Conservation (phyloP, 768 basidiomycete species). For the Psilocybe azurescens region DNA sequence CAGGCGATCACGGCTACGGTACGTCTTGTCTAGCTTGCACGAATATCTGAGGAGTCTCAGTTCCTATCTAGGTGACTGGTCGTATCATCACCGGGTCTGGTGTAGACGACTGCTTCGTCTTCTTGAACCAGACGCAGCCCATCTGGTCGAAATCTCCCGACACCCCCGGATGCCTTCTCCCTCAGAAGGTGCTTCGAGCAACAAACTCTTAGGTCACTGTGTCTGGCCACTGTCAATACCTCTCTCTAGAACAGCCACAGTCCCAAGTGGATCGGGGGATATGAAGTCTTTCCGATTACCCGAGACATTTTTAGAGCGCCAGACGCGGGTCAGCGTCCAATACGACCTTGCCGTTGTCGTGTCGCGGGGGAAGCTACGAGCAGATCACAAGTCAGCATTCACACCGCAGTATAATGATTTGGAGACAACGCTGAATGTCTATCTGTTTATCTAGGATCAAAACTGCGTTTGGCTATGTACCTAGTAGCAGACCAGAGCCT, state of each 20-base stretch:
- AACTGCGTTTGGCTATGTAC: slow-evolving; percentile 59
- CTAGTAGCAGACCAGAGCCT: slow-evolving; percentile 47
- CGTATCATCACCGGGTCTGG: slow-evolving; percentile 55
- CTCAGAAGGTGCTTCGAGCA: slow-evolving; percentile 42
- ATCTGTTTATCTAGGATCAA: slow-evolving; percentile 40
- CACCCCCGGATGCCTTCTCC: slow-evolving; percentile 44
- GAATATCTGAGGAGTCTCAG: not conserved
- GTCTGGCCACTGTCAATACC: slow-evolving; percentile 55
- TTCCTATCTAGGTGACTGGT: slow-evolving; percentile 46
- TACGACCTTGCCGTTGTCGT: slow-evolving; percentile 54
- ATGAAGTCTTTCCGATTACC: slow-evolving; percentile 47
- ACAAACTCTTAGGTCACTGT: slow-evolving; percentile 52
- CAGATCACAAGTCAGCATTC: slow-evolving; percentile 47
- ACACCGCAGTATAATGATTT: not conserved
- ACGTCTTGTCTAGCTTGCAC: slow-evolving; percentile 19
- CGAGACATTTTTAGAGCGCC: slow-evolving; percentile 58
- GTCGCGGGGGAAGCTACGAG: slow-evolving; percentile 51
- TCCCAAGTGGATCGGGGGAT: slow-evolving; percentile 42
- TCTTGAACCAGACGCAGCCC: slow-evolving; percentile 47
- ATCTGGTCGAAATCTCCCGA: slow-evolving; percentile 55
- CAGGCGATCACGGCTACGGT: slow-evolving; percentile 51
- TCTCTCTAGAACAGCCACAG: slow-evolving; percentile 46
- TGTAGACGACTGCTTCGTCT: slow-evolving; percentile 47
- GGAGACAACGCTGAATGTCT: not conserved
- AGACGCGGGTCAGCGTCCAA: slow-evolving; percentile 52